phyloP scores from a whole-genome alignment of 371 early-diverging fungal genomes.

The Mortierella sp. region DNA sequence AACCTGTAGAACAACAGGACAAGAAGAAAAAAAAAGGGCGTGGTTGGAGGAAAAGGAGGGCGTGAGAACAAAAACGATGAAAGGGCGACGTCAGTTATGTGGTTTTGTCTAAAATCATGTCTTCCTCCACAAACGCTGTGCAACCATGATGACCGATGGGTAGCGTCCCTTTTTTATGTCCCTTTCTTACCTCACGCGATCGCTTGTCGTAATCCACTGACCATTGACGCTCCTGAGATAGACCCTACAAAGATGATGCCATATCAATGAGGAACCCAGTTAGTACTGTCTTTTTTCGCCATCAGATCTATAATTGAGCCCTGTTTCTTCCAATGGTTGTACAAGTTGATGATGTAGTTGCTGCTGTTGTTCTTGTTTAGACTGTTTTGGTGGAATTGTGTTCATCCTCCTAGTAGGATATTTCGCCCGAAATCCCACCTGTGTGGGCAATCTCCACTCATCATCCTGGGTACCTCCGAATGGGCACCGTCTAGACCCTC shows the following conservation, averaged over 20 bases:
- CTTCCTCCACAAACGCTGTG: neutral
- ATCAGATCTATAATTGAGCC: neutral
- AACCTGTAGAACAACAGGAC: slow-evolving; percentile 11
- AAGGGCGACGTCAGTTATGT: neutral
- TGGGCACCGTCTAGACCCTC: slow-evolving; percentile 4
- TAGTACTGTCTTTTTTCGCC: slow-evolving; percentile 2
- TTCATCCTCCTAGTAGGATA: neutral
- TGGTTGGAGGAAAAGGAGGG: neutral
- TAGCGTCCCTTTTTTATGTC: neutral
- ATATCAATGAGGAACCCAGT: slow-evolving; percentile 11
- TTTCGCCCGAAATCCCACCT: neutral
- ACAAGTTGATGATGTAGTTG: neutral
- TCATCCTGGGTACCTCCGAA: neutral
- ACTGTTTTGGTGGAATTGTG: neutral
- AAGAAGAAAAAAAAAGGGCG: neutral
- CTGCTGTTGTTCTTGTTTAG: neutral
- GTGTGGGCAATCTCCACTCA: neutral
- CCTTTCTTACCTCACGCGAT: slow-evolving; percentile 57
- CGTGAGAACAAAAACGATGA: neutral
- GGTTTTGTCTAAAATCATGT: neutral
- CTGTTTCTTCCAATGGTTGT: slow-evolving; percentile 6
- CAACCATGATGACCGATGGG: neutral
- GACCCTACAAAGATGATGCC: slow-evolving; percentile 25
- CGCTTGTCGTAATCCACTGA: slow-evolving; percentile 64
- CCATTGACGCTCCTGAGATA: slow-evolving; percentile 40